A percentile compares a stretch with the other conserved stretches of the same genome.
These are phyloP conservation scores for Dryadomyces quercus-mongolicae DNA, from an alignment of 2,329 filamentous ascomycete genomes.

Conservation along the genomic window DNA sequence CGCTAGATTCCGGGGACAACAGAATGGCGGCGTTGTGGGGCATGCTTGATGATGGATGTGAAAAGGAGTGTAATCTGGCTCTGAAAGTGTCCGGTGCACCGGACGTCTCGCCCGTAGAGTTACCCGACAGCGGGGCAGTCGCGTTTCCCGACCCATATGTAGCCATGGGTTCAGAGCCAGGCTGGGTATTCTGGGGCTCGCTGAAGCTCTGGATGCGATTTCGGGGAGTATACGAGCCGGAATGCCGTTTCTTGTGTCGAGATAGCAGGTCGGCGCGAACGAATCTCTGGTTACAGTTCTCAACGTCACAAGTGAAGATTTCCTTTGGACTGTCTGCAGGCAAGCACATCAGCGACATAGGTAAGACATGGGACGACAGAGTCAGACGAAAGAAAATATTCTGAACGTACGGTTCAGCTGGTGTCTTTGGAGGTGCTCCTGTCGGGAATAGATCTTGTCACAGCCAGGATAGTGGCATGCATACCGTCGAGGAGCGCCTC, in stretches of 20 bases:
- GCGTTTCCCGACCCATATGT: too few species aligned
- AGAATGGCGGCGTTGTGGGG: conserved; percentile 35
- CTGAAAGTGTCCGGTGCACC: neutral
- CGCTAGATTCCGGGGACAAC: conserved; percentile 27
- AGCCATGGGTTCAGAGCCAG: neutral
- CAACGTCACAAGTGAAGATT: conserved; percentile 65
- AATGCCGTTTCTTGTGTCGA: conserved; percentile 55
- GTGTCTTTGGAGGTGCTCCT: conserved; percentile 71
- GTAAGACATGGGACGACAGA: neutral
- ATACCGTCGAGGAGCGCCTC: conserved; percentile 39
- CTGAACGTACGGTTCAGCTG: conserved; percentile 57
- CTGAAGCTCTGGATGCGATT: conserved; percentile 38
- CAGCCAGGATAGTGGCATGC: conserved; percentile 59
- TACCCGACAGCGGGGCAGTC: conserved; percentile 8
- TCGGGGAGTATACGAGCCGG: conserved; percentile 36
- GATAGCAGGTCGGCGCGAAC: conserved; percentile 67
- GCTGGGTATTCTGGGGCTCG: conserved; percentile 17
- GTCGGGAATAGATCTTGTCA: conserved; percentile 68
- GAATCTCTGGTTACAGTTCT: conserved; percentile 63
- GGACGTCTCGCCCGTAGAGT: conserved; percentile 2
- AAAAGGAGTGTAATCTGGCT: neutral
- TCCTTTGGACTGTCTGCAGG: conserved; percentile 61
- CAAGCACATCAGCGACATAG: neutral
- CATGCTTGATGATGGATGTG: conserved; percentile 19
- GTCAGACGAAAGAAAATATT: neutral